phyloP scores from a whole-genome alignment of 2,329 filamentous ascomycete genomes.

The Penicillium vulpinum region DNA sequence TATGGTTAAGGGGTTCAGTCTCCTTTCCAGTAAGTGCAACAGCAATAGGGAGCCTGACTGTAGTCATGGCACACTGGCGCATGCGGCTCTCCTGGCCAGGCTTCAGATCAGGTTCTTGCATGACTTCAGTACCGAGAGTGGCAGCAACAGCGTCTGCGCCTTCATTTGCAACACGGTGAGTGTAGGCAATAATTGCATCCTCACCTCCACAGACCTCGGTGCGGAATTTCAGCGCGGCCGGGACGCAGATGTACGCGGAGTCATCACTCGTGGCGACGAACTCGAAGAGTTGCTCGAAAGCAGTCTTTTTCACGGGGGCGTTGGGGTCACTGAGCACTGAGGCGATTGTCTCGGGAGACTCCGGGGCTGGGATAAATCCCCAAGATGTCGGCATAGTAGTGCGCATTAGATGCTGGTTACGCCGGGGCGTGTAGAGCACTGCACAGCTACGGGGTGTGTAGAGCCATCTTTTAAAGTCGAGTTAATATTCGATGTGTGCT shows the following conservation, averaged over 20 bases:
- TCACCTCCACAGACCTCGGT: conserved; percentile 71
- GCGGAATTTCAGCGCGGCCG: conserved; percentile 71
- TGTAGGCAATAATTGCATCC: conserved; percentile 65
- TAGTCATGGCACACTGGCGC: conserved; percentile 68
- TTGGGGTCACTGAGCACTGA: conserved; percentile 45
- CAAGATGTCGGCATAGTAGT: conserved; percentile 78
- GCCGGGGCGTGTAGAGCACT: conserved; percentile 72
- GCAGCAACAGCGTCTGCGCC: conserved; percentile 63
- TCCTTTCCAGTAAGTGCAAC: conserved; percentile 19
- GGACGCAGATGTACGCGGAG: conserved; percentile 69
- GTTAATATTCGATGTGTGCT: conserved; percentile 3
- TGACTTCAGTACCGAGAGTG: conserved; percentile 66
- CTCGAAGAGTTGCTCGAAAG: conserved; percentile 71
- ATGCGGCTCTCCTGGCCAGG: conserved; percentile 41
- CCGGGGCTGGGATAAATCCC: conserved; percentile 61
- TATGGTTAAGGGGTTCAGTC: not conserved
- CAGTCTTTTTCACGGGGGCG: conserved; percentile 46
- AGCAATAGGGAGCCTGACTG: conserved; percentile 69
- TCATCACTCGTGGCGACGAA: conserved; percentile 76
- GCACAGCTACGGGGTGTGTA: conserved; percentile 77
- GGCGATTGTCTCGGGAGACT: conserved; percentile 43
- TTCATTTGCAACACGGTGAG: conserved; percentile 60
- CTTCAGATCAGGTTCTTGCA: conserved; percentile 55
- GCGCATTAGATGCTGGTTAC: conserved; percentile 74
- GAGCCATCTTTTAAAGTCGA: conserved; percentile 63